Evolutionary conservation across 2,329 filamentous ascomycete species (phyloP).

Genomic region (Diplodia intermedia): DNA sequence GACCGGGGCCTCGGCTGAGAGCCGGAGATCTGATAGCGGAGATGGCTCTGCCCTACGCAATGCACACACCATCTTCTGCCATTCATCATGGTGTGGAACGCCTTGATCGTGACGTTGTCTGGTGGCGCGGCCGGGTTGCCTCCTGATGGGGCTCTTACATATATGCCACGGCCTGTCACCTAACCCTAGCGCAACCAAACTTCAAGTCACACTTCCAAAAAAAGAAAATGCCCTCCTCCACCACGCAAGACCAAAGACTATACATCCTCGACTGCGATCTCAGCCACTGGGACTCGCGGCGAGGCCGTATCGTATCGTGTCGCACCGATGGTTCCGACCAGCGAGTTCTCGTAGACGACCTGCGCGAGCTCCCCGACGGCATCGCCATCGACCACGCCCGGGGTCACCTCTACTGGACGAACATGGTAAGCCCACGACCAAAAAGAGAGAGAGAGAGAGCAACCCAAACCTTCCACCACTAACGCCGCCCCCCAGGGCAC

Average conservation of each 20-base stretch:
- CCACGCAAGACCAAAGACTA: conserved; percentile 1
- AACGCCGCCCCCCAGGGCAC: conserved; percentile 23
- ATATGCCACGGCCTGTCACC: neutral
- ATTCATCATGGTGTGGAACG: neutral
- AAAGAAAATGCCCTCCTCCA: neutral
- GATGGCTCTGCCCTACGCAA: conserved; percentile 7
- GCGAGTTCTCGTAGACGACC: conserved; percentile 29
- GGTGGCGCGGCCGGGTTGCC: neutral
- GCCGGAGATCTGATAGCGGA: conserved; percentile 25
- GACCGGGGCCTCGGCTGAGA: neutral
- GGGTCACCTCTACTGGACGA: conserved; percentile 44
- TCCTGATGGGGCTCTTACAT: conserved; percentile 5
- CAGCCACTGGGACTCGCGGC: conserved; percentile 9
- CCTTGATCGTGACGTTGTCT: neutral
- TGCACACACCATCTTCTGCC: neutral
- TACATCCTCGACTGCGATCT: conserved; percentile 35
- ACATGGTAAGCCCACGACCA: conserved; percentile 32
- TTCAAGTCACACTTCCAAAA: neutral
- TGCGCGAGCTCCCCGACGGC: conserved; percentile 42
- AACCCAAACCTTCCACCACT: fast-evolving
- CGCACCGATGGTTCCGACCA: conserved; percentile 33
- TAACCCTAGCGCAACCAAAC: neutral
- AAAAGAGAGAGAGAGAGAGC: neutral
- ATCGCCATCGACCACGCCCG: conserved; percentile 40
- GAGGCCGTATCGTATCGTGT: conserved; percentile 36